phyloP scores from a whole-genome alignment of 169 alveolate genomes.

The Plasmodium sp. region DNA sequence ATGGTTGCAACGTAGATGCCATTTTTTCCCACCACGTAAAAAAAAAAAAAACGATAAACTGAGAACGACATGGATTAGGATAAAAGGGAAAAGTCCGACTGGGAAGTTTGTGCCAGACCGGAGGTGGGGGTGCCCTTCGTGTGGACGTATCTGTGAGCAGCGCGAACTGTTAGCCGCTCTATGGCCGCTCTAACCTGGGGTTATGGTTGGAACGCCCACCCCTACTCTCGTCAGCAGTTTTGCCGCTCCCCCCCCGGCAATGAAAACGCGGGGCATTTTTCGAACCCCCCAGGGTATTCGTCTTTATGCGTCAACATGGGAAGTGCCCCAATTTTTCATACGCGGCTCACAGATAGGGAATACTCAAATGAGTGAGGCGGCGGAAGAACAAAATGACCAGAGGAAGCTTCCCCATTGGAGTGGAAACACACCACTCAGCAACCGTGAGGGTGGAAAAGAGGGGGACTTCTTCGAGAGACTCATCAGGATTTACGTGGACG shows the following conservation, averaged over 20 bases:
- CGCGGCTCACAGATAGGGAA: neutral
- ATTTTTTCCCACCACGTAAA: neutral
- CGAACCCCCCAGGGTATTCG: neutral
- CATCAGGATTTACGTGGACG: constrained; percentile 44
- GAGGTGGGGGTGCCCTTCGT: neutral
- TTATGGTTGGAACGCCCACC: neutral
- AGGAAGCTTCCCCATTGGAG: neutral
- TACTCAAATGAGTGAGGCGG: neutral
- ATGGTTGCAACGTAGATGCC: neutral
- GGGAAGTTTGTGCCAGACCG: neutral
- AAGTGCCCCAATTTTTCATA: constrained; percentile 27
- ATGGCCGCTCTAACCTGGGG: neutral
- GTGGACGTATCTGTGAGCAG: neutral
- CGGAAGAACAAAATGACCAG: neutral
- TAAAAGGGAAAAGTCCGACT: neutral
- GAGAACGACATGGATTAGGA: neutral
- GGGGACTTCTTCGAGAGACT: constrained; percentile 17
- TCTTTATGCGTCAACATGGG: neutral
- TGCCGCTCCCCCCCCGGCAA: neutral
- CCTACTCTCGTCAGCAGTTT: neutral
- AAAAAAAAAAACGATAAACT: neutral
- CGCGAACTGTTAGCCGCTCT: neutral
- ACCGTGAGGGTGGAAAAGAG: neutral
- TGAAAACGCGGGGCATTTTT: neutral
- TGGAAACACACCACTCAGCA: neutral